A percentile compares a stretch with the other conserved stretches of the same genome.
Evolutionary conservation across 441 rosid genomes (phyloP).

Genomic region (Erodium chrysanthum): DNA sequence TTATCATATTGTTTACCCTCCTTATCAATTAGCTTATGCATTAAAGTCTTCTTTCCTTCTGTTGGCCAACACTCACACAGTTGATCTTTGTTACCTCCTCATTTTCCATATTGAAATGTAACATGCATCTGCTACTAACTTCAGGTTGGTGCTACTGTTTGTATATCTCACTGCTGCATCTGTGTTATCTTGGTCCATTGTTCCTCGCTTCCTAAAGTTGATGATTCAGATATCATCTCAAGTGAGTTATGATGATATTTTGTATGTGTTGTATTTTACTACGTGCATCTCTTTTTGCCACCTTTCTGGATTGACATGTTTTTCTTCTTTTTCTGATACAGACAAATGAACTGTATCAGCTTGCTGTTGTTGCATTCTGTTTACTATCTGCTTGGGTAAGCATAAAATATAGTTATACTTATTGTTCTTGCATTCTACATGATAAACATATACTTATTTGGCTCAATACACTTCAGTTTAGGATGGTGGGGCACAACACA

Average conservation of each 20-base stretch:
- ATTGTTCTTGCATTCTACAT: neutral
- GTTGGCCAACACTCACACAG: slow-evolving; percentile 4
- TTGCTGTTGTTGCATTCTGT: slow-evolving; percentile 96
- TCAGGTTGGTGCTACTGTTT: slow-evolving; percentile 72
- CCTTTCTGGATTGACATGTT: slow-evolving; percentile 9
- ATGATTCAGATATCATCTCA: slow-evolving; percentile 94
- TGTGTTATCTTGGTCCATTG: slow-evolving; percentile 79
- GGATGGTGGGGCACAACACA: neutral
- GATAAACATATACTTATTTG: neutral
- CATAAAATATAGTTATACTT: slow-evolving; percentile 12
- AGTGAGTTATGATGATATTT: slow-evolving; percentile 34
- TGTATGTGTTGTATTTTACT: slow-evolving; percentile 3
- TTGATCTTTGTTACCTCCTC: neutral
- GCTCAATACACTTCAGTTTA: neutral
- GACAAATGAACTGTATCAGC: slow-evolving; percentile 97
- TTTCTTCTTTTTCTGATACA: slow-evolving; percentile 26
- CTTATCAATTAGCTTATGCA: neutral
- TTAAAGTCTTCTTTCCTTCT: neutral
- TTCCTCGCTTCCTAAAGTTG: slow-evolving; percentile 87
- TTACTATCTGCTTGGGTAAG: slow-evolving; percentile 97
- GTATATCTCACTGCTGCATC: slow-evolving; percentile 65
- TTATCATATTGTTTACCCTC: slow-evolving; percentile 5
- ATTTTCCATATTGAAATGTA: slow-evolving; percentile 12
- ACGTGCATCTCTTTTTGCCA: neutral
- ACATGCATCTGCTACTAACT: slow-evolving; percentile 15